Base-by-base conservation (phyloP, 129 eudicot genomes). In the Solidago caesia region DNA sequence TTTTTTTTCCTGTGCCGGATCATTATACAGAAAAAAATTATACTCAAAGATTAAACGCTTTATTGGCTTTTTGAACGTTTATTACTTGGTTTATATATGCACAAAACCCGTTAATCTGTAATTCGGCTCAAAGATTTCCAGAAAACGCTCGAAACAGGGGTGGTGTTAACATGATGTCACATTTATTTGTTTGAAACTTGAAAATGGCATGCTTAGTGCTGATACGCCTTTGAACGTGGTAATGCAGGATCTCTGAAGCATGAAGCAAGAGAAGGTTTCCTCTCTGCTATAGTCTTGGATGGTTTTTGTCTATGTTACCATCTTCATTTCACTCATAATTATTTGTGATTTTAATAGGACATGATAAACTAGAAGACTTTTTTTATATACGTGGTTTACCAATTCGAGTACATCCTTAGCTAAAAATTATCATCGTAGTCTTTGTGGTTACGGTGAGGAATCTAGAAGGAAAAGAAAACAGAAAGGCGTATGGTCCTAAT, bases 221-320 rank as follows among this genome's bases (percentile, higher is more conserved):
- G 73, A 41, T 33, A 51, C 33, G 53, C n/a, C 7, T 60, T 60
- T 46, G 4, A 42, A 39, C 66, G 67, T 74, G 85, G 44, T 68
- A 49, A 73, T 82, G 81, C 89, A 92, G 96, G 97, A 67, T 89
- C 94, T 81, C 88, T 92, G 42, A 92, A 87, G 79, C 83, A 92
- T 84, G 97, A 92, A 89, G 97, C 96, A 46, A 87, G 90, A 81
- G 89, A 79, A 67, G 91, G 89, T 11, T 92, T 92, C 69, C 83
- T 92, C 26, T 87, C 94, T 9, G 89, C 96, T 39, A 15, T 92
- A 71, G 96, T 89, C 70, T 77, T 82, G 4, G 97, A 92, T 75
- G 93, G 97, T 92, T 62, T 62, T 73, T 79, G 46, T 61, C 49
- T 39, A 8, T 79, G 11, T 12, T 67, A 55, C 80, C 21, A 11